Evolutionary conservation across 208 protist species (phyloP).

Genomic region (Leishmania amazonensis): DNA sequence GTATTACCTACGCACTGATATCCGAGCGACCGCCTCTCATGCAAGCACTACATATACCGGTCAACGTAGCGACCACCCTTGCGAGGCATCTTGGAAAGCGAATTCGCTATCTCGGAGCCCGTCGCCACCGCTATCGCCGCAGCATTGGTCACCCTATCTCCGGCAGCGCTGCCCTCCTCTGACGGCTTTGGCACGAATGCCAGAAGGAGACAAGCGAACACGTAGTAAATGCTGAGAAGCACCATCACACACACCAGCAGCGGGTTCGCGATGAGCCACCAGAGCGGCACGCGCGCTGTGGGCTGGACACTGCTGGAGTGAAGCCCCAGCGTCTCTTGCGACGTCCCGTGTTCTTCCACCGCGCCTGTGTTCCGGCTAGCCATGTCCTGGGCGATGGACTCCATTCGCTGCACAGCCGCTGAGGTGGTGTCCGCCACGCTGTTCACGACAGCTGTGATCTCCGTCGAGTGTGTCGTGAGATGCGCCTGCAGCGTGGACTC

Average conservation of each 20-base stretch:
- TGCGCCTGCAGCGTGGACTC: slow-evolving; percentile 12
- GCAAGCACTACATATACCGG: slow-evolving; percentile 14
- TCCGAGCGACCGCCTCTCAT: neutral
- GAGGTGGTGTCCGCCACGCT: slow-evolving; percentile 16
- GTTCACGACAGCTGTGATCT: slow-evolving; percentile 9
- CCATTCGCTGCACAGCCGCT: slow-evolving; percentile 17
- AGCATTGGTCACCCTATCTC: neutral
- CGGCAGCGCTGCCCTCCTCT: neutral
- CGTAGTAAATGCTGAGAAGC: slow-evolving; percentile 62
- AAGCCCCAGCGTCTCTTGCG: neutral
- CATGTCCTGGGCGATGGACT: slow-evolving; percentile 17
- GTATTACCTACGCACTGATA: neutral
- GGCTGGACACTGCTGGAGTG: neutral
- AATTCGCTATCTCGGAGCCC: neutral
- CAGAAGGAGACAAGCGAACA: slow-evolving; percentile 73
- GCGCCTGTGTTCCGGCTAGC: slow-evolving; percentile 1
- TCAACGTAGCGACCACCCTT: slow-evolving; percentile 32
- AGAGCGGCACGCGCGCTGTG: slow-evolving; percentile 27
- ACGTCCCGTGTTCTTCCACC: neutral
- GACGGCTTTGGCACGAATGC: slow-evolving; percentile 67
- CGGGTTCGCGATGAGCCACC: slow-evolving; percentile 57
- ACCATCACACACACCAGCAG: slow-evolving; percentile 44
- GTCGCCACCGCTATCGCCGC: neutral
- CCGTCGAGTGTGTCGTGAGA: slow-evolving; percentile 8
- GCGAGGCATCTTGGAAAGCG: neutral